Base-by-base conservation (phyloP, 23 red algal species). In the Agarophyton chilense region DNA sequence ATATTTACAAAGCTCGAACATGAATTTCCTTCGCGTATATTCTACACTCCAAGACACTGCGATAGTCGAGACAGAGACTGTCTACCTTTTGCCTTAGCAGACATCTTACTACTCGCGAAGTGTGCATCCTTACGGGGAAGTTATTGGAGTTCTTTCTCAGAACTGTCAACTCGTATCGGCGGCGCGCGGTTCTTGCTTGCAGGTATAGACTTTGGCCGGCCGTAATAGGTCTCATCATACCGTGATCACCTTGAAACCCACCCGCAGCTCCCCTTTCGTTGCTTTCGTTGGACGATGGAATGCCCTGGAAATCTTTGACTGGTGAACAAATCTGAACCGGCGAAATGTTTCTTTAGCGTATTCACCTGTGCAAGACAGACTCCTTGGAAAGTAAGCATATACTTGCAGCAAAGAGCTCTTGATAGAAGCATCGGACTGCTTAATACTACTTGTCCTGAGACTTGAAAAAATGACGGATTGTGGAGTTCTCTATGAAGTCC, bases 141-240 rank as follows among this genome's bases (percentile, higher is more conserved):
- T 50, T 87, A 95, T 50, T 95, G 93, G 93, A 90, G 84, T 39
- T 95, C 93, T 51, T 95, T 95, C 54, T 85, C 85, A 8, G 93
- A 95, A 63, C 34, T 89, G 34, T 88, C 93, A 21, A 70, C 81
- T 18, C 62, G 93, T 82, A 79, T 95, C 34, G 93, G 93, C 25
- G 77, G 84, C 14, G 60, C 60, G 10, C 43, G 82, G 19, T 88
- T 88, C 25, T 39, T 84, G 38, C 75, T 95, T 25, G 93, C 93
- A 7, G 93, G 93, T n/a, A 81, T 94, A 65, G 92, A 94, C 55
- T 94, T 94, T 65, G 92, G 92, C 13, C 75, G 75, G 6, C 88
- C 88, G 28, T 89, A 45, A 62, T 14, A 13, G 25, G 49, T 65
- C 60, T 36, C 31, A 8, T 36, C 25, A 11, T 13, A 65, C 17